Percentiles rank a stretch among this genome's conserved stretches.
phyloP scores from a whole-genome alignment of 2,329 filamentous ascomycete genomes.

The Pestalotiopsis sp. region DNA sequence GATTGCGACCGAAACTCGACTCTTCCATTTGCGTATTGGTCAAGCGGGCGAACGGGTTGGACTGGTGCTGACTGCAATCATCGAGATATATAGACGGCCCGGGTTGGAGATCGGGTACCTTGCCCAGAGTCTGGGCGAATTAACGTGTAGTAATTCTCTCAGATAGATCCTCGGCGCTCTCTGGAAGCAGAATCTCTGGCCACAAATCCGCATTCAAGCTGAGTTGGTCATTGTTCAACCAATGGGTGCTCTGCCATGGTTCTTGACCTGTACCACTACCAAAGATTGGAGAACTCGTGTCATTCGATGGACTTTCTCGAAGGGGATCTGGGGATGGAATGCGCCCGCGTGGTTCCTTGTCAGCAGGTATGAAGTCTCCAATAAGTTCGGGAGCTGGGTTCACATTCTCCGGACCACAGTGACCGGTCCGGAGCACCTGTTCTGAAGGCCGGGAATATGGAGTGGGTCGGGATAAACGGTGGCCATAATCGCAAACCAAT shows the following conservation, averaged over 20 bases:
- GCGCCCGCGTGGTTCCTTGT: neutral
- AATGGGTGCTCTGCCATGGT: neutral
- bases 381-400: neutral
- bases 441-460: constrained; percentile 11
- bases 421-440: neutral
- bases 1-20: neutral
- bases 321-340: neutral
- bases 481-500: constrained; percentile 21
- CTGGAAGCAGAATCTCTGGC: neutral
- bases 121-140: neutral
- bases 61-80: neutral
- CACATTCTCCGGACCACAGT: neutral
- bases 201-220: neutral
- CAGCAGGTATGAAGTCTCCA: neutral
- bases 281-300: neutral
- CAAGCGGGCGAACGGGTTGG: neutral
- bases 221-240: neutral
- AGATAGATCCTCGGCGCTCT: neutral
- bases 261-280: neutral
- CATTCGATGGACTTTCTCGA: no score
- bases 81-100: neutral
- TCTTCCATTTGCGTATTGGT: neutral
- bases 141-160: neutral
- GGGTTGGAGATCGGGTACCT: neutral
- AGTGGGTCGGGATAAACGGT: neutral